Percentiles rank a stretch among this genome's conserved stretches.
phyloP scores from a whole-genome alignment of 2,329 filamentous ascomycete genomes.

The Fusarium incarnatum region DNA sequence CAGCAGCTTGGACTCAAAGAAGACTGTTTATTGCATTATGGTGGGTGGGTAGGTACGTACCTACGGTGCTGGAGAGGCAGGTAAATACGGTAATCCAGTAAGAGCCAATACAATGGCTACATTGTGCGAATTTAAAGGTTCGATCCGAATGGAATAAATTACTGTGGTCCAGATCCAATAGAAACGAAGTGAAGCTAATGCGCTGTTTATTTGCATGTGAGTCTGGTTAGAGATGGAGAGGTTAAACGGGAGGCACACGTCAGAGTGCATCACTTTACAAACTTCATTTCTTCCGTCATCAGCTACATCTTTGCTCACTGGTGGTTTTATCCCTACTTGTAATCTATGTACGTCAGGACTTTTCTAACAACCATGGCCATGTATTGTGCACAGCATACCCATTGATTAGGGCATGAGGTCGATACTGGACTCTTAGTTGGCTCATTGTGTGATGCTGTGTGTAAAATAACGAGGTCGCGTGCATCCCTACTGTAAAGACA shows the following conservation, averaged over 20 bases:
- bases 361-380: not conserved
- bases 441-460: not conserved
- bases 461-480: slow-evolving; percentile 29
- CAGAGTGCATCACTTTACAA: slow-evolving; percentile 18
- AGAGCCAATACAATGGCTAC: too few species aligned
- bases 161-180: not conserved
- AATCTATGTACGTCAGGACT: not conserved
- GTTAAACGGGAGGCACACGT: slow-evolving; percentile 7
- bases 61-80: not conserved
- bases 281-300: slow-evolving; percentile 6
- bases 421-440: not conserved
- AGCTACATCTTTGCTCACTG: not conserved
- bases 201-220: slow-evolving; percentile 30
- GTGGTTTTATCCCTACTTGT: not conserved
- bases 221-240: not conserved
- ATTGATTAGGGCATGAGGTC: not conserved
- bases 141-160: not conserved
- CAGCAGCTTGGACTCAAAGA: not conserved
- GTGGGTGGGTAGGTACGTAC: not conserved
- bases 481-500: slow-evolving; percentile 9
- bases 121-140: slow-evolving; percentile 14
- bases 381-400: not conserved
- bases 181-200: not conserved
- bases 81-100: too few species aligned
- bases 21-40: not conserved